A percentile compares a stretch with the other conserved stretches of the same genome.
These are phyloP conservation scores for Takashimella tepidaria DNA, from an alignment of 1,284 basidiomycete species.

Conservation along the genomic window DNA sequence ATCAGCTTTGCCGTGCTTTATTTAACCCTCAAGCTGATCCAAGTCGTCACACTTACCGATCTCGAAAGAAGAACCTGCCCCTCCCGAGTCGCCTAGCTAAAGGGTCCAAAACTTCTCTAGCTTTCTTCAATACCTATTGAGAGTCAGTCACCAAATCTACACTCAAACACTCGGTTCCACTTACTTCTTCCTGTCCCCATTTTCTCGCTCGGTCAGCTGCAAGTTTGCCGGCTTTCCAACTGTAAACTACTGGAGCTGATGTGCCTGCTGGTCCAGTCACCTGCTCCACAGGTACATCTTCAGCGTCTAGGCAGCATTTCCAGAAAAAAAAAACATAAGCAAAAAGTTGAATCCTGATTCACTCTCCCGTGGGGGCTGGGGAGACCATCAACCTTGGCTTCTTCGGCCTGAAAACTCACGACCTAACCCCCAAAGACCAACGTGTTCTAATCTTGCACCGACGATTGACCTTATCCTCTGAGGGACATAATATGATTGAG, in stretches of 20 bases:
- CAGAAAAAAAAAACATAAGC: too few species aligned
- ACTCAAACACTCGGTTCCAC: conserved; percentile 1
- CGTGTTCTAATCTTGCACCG: conserved; percentile 30
- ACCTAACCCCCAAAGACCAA: conserved; percentile 42
- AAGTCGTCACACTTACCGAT: conserved; percentile 25
- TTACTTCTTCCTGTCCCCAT: conserved; percentile 38
- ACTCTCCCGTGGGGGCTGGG: too few species aligned
- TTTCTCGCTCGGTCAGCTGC: conserved; percentile 26
- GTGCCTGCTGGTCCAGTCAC: conserved; percentile 34
- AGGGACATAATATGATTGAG: conserved; percentile 38
- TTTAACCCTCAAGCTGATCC: too few species aligned
- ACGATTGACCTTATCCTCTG: conserved; percentile 34
- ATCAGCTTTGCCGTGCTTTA: not conserved
- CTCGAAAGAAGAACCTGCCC: conserved; percentile 27
- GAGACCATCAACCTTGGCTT: not conserved
- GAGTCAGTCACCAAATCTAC: not conserved
- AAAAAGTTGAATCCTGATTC: too few species aligned
- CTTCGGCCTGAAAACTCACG: conserved; percentile 15
- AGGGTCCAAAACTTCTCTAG: conserved; percentile 26
- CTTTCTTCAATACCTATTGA: conserved; percentile 18
- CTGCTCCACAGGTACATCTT: not conserved
- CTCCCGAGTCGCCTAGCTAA: conserved; percentile 28
- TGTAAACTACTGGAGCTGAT: conserved; percentile 29
- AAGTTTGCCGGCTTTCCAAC: conserved; percentile 30
- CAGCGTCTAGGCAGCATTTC: too few species aligned